A percentile compares a stretch with the other conserved stretches of the same genome.
These are phyloP conservation scores for Penicillium paradoxum DNA, from an alignment of 495 filamentous ascomycete species.

Conservation along the genomic window DNA sequence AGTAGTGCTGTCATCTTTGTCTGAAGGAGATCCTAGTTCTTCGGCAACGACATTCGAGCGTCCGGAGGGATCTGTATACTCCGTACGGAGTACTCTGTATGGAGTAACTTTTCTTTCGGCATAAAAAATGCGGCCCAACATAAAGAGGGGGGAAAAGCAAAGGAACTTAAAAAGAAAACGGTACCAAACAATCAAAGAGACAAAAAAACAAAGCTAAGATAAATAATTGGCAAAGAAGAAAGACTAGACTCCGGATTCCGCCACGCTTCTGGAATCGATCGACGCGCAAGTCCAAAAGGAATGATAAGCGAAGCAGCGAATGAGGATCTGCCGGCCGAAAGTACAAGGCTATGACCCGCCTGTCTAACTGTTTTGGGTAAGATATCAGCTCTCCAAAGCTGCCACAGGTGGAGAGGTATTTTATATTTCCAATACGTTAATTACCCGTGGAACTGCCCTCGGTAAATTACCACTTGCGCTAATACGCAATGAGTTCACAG, in stretches of 20 bases:
- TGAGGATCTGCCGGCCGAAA: background rate
- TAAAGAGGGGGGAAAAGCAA: background rate
- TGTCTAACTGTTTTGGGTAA: background rate
- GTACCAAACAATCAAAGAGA: no score
- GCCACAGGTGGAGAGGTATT: no score
- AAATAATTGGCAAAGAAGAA: no score
- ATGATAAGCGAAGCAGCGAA: slow-evolving; percentile 15
- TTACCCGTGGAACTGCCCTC: no score
- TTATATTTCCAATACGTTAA: background rate
- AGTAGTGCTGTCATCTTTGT: slow-evolving; percentile 1
- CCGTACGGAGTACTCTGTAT: no score
- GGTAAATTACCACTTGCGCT: background rate
- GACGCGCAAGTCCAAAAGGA: background rate
- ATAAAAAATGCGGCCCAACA: background rate
- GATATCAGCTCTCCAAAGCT: no score
- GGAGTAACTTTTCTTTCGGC: no score
- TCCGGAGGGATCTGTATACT: no score
- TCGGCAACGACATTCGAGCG: background rate
- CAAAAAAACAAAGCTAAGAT: no score
- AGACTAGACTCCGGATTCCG: background rate
- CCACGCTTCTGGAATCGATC: slow-evolving; percentile 10
- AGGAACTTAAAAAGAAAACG: no score
- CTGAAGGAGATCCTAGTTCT: slow-evolving; percentile 1
- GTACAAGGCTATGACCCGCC: background rate
- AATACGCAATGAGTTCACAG: no score